Conservation (phyloP, 2,329 filamentous ascomycete species). For the Microcyclospora tardicrescens region DNA sequence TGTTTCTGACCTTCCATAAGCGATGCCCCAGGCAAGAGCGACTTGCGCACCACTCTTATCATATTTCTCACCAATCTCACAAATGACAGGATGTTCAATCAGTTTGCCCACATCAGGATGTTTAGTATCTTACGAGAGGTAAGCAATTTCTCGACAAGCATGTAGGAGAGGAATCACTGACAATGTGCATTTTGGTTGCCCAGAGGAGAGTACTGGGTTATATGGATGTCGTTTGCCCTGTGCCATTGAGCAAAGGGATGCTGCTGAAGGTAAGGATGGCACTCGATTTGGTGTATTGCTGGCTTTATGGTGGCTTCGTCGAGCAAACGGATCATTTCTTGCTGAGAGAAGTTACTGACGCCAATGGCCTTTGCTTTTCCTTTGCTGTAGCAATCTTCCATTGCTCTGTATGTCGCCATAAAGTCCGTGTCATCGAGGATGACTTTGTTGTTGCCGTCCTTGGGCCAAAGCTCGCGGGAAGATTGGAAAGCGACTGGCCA, state of each 20-base stretch:
- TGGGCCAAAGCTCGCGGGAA: constrained; percentile 35
- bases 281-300: constrained; percentile 37
- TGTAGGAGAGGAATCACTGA: too few relatives aligned
- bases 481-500: constrained; percentile 37
- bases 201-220: constrained; percentile 43
- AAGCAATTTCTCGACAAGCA: too few relatives aligned
- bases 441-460: constrained; percentile 29
- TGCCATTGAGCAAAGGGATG: constrained; percentile 36
- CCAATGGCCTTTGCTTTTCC: constrained; percentile 43
- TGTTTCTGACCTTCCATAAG: constrained; percentile 30
- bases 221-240: constrained; percentile 37
- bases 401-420: constrained; percentile 40
- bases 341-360: constrained; percentile 39
- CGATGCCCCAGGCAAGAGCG: constrained; percentile 43
- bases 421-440: constrained; percentile 34
- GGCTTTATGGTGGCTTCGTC: constrained; percentile 29
- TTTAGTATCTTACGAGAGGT: too few relatives aligned
- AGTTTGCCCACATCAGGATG: constrained; percentile 33
- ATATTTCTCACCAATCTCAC: constrained; percentile 40
- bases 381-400: constrained; percentile 24
- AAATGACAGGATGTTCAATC: constrained; percentile 39
- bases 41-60: constrained; percentile 39
- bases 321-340: constrained; percentile 32
- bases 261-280: constrained; percentile 44
- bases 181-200: constrained; percentile 39